Conservation (phyloP, 805 yeast species). For the Ogataea degrootiae region DNA sequence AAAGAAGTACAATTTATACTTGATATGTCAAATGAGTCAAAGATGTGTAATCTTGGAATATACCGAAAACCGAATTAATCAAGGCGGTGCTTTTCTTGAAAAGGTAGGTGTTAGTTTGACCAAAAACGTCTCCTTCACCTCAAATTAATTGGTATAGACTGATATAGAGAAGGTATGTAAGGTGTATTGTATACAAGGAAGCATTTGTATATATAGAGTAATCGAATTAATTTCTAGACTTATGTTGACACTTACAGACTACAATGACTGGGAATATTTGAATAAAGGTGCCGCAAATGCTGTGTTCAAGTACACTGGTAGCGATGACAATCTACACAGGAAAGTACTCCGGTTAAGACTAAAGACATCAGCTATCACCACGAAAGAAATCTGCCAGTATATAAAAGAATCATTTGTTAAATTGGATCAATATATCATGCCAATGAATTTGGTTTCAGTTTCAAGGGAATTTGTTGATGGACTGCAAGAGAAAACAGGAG, state of each 20-base stretch:
- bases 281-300: constrained; percentile 48
- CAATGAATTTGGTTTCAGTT: constrained; percentile 11
- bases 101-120: no score
- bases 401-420: constrained; percentile 21
- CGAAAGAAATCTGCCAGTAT: constrained; percentile 38
- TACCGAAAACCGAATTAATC: no score
- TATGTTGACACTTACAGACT: constrained; percentile 15
- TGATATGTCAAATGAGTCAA: no score
- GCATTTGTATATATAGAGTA: no score
- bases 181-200: no score
- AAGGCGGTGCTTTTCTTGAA: no score
- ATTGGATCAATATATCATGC: constrained; percentile 14
- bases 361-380: constrained; percentile 33
- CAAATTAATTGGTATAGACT: no score
- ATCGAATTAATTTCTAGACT: not conserved
- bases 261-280: constrained; percentile 35
- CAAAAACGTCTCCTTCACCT: no score
- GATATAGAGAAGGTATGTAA: no score
- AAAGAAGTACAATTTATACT: no score
- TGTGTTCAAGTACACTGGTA: constrained; percentile 38
- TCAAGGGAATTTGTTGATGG: not conserved
- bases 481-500: not conserved
- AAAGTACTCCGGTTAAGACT: constrained; percentile 36
- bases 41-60: no score
- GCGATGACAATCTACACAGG: constrained; percentile 25